Evolutionary conservation across 1,284 basidiomycete genomes (phyloP), one percentile per base, ranked within the genome.

Genomic region (Boletus albobrunnescens): DNA sequence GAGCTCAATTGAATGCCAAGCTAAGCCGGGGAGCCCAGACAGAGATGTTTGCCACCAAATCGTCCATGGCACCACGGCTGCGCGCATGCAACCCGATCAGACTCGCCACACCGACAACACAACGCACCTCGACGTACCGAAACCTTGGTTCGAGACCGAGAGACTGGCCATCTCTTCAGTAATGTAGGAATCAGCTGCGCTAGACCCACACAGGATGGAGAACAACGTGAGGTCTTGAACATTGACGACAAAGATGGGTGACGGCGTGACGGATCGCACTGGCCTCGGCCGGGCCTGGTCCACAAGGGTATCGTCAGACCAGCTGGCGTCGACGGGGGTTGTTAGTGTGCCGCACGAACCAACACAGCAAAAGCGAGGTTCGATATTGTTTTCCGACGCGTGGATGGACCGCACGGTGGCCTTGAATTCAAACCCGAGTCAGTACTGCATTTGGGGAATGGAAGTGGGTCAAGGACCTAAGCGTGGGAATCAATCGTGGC

Each of bases 151-250:
- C 10, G 56, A 51, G 20, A 75, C 70, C 12, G 70, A 60, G 50
- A 77, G 71, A 9, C 74, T 75, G 0, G 71, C 73, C 57, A 76
- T 68, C 32, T 67, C 76, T 33, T 64, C 54, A 3, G 55, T 74
- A 6, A 71, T 39, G 5, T 58, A 58, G 4, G 74, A 73, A 27
- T 63, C 51, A 0, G 53, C 57, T 19, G 31, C 23, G 14, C 66
- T 65, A 2, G 56, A 52, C 2, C 61, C 64, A 13, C 64, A 64
- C 13, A 20, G 3, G 41, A 68, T 52, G 2, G 0, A 0, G 27
- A 64, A 67, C 1, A 47, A 0, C 6, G 47, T 36, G 3, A 52
- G 42, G 40, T 68, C 9, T 54, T 49, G 37, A 68, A 67, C 0
- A 44, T 55, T 0, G 66, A 66, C 3, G 63, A 68, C 1, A 57